These are phyloP conservation scores for Metschnikowia noctiluminum DNA, from an alignment of 805 yeast species.

Conservation along the genomic window DNA sequence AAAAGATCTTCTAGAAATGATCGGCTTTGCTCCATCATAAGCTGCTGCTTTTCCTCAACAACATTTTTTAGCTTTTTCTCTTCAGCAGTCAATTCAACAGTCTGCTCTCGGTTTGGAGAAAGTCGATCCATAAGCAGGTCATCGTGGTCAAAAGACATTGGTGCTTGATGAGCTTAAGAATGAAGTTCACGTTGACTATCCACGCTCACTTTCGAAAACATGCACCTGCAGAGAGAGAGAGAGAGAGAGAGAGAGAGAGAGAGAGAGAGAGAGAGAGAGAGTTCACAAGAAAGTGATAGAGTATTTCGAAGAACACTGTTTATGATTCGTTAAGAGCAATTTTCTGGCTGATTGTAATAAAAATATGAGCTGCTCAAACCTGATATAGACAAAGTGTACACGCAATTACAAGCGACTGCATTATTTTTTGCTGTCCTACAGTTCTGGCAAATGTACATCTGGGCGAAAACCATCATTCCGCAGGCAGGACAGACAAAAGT, in stretches of 20 bases:
- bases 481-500: conserved; percentile 39
- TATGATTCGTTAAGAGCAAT: too few species aligned
- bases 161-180: background rate
- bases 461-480: conserved; percentile 17
- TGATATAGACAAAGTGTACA: too few species aligned
- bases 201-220: background rate
- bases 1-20: conserved; percentile 34
- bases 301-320: too few species aligned
- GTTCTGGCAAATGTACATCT: background rate
- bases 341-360: too few species aligned
- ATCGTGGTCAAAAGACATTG: conserved; percentile 26
- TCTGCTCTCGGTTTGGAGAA: conserved; percentile 13
- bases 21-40: conserved; percentile 32
- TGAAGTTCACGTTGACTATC: too few species aligned
- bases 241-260: background rate
- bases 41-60: conserved; percentile 27
- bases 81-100: conserved; percentile 13
- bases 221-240: background rate
- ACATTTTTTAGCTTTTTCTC: conserved; percentile 29
- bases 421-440: background rate
- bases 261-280: too few species aligned
- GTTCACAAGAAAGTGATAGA: too few species aligned
- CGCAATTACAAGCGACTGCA: too few species aligned
- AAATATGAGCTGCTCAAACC: too few species aligned
- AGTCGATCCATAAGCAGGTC: conserved; percentile 35